Evolutionary conservation across 1,284 basidiomycete genomes (phyloP), one percentile per base, ranked within the genome.

Genomic region (Apiotrichum mycotoxinovorans): DNA sequence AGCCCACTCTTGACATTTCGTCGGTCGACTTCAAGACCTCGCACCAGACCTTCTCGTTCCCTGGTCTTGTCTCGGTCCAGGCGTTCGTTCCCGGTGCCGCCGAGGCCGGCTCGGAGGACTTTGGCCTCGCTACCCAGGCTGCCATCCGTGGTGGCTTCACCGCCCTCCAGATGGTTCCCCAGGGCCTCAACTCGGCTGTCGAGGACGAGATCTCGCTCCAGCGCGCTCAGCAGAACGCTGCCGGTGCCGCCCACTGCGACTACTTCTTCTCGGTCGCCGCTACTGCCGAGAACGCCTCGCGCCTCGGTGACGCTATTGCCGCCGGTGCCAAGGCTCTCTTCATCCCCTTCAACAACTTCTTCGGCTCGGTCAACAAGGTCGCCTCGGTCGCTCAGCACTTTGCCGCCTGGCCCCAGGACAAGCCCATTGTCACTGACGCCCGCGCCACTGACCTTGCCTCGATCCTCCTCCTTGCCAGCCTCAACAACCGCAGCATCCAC

Each of bases 21-120:
- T 87, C 83, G 56, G 84, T 97, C 65, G 96, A 99, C 76, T 91
- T 86, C 80, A 97, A 98, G 84, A 93, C 89, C 51, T 94, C 93
- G 27, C 91, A 95, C 76, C 83, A 84, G 53, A 94, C 91, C 1
- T 86, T 92, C 74, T 87, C 84, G 15, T 90, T 98, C 83, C 94
- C 95, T 17, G 95, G 95, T 8, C 81, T 98, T 30, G 81, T 98
- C 77, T 93, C 93, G 67, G 83, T 97, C 51, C 84, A 88, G 44
- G 84, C 91, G 4, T 98, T 92, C 70, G 85, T 93, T n/a, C 93
- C 95, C 17, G 81, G 80, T 59, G 83, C 83, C 11, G 77, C 82
- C 38, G 73, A 80, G n/a, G 71, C 72, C 17, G 80, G 80, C 48
- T 87, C 84, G 40, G 75, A 81, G 35, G 89, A 90, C 69, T 82